Evolutionary conservation across 2,329 filamentous ascomycete species (phyloP).

Genomic region (Aspergillus niger): DNA sequence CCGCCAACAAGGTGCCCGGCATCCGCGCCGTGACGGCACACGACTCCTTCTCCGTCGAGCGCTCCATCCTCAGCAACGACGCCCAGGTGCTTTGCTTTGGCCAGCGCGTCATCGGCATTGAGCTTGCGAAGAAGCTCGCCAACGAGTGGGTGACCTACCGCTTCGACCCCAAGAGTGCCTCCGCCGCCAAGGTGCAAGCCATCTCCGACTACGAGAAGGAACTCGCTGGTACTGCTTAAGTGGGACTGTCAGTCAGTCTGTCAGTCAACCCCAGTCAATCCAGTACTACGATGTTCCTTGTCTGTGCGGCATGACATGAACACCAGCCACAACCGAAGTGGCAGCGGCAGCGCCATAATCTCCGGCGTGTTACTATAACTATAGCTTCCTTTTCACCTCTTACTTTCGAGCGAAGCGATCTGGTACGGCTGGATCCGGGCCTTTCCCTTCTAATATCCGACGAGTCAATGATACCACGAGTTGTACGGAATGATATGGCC

Average conservation of each 20-base stretch:
- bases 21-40: conserved; percentile 87
- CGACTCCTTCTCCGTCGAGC: conserved; percentile 80
- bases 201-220: conserved; percentile 48
- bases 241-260: conserved; percentile 6
- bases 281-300: background rate
- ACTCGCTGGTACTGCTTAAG: conserved; percentile 21
- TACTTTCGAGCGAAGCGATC: conserved; percentile 14
- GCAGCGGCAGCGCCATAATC: too few relatives aligned
- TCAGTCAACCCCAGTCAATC: background rate
- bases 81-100: conserved; percentile 86
- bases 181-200: conserved; percentile 61
- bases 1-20: conserved; percentile 85
- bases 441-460: conserved; percentile 12
- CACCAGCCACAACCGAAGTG: too few relatives aligned
- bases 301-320: too few relatives aligned
- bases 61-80: conserved; percentile 79
- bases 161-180: conserved; percentile 69
- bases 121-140: conserved; percentile 74
- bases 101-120: conserved; percentile 78
- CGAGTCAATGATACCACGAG: conserved; percentile 35
- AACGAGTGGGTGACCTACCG: conserved; percentile 83
- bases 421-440: conserved; percentile 2
- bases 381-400: conserved; percentile 1
- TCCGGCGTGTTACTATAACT: background rate
- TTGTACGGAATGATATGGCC: conserved; percentile 19